Conservation (phyloP, 495 filamentous ascomycete species). For the Bathelium albidoporum region DNA sequence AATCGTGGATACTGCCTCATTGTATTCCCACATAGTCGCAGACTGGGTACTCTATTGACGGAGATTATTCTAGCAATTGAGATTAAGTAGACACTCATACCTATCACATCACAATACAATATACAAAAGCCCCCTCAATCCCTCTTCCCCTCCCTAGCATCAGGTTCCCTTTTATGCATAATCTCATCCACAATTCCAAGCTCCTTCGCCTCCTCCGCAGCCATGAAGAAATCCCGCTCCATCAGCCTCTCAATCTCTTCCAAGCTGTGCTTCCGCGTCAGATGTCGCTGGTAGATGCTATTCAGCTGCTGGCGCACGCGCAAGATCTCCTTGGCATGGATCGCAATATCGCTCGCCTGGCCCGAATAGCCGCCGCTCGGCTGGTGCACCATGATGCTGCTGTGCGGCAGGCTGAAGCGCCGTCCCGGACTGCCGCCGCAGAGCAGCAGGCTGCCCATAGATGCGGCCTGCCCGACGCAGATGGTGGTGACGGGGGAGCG, state of each 20-base stretch:
- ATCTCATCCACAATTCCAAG: conserved; percentile 90
- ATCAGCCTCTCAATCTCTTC: conserved; percentile 86
- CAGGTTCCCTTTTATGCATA: conserved; percentile 45
- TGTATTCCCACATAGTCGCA: background rate
- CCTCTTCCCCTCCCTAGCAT: conserved; percentile 21
- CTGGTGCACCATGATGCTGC: conserved; percentile 93
- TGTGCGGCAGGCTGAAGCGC: conserved; percentile 81
- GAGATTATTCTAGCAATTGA: too few relatives aligned
- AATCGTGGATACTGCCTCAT: too few relatives aligned
- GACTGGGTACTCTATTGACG: too few relatives aligned
- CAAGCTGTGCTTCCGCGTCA: conserved; percentile 64
- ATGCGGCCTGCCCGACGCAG: conserved; percentile 87
- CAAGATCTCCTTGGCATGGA: conserved; percentile 95
- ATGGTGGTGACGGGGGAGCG: conserved; percentile 84
- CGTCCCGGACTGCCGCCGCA: conserved; percentile 78
- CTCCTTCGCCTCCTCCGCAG: conserved; percentile 75
- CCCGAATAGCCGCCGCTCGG: conserved; percentile 85
- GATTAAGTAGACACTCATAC: too few relatives aligned
- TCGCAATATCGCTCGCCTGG: conserved; percentile 85
- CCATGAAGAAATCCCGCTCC: conserved; percentile 93
- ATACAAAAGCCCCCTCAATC: background rate
- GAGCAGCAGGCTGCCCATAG: conserved; percentile 85
- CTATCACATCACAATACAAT: background rate
- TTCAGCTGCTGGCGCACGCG: conserved; percentile 77
- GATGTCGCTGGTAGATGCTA: conserved; percentile 74